Conservation (phyloP, 352 stramenopile genomes). For the Peronospora tabacina region DNA sequence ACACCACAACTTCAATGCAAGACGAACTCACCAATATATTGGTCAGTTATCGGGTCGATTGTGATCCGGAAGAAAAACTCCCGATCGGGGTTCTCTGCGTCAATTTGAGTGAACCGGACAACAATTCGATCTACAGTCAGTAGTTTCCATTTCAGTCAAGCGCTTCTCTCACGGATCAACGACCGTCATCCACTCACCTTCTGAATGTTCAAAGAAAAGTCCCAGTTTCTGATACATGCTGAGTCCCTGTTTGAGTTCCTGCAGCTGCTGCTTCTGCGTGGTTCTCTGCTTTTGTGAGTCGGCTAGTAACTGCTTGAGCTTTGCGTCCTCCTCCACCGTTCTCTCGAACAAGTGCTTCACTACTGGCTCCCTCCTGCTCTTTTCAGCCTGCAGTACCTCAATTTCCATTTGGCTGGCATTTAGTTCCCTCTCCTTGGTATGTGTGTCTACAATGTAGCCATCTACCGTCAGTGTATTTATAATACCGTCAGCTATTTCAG, state of each 20-base stretch:
- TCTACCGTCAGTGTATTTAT: neutral
- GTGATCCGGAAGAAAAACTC: conserved; percentile 71
- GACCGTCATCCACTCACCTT: conserved; percentile 26
- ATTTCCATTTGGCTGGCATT: conserved; percentile 58
- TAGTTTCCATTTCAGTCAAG: neutral
- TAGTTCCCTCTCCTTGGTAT: conserved; percentile 48
- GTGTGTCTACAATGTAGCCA: conserved; percentile 17
- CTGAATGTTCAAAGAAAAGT: conserved; percentile 57
- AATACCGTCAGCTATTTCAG: neutral
- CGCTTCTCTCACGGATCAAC: neutral
- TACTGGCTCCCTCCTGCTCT: conserved; percentile 47
- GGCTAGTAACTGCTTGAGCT: conserved; percentile 40
- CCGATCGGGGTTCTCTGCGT: conserved; percentile 40
- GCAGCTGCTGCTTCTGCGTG: conserved; percentile 42
- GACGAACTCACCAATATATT: conserved; percentile 43
- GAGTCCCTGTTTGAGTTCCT: conserved; percentile 54
- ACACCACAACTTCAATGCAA: neutral
- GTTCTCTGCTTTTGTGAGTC: conserved; percentile 38
- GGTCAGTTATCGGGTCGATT: conserved; percentile 48
- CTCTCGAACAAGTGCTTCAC: conserved; percentile 55
- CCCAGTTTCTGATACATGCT: conserved; percentile 61
- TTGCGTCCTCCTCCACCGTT: conserved; percentile 49
- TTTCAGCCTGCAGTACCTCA: conserved; percentile 54
- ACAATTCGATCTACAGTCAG: conserved; percentile 36
- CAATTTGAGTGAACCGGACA: conserved; percentile 67